Conservation (phyloP, 805 yeast species). For the Wickerhamomyces bisporus region DNA sequence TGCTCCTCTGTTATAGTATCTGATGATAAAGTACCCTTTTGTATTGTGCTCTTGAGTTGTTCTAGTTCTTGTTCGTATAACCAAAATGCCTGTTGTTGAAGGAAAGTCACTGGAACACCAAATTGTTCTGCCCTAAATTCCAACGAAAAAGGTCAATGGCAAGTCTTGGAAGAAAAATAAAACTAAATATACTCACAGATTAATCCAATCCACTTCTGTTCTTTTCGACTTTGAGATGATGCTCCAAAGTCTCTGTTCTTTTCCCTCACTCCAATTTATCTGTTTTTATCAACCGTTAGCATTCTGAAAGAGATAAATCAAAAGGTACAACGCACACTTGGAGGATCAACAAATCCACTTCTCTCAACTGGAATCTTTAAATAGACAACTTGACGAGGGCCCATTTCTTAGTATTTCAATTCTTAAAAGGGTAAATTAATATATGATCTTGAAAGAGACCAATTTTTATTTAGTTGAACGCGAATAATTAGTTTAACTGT, state of each 20-base stretch:
- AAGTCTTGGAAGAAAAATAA: no score
- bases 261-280: conserved; percentile 21
- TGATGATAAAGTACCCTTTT: conserved; percentile 13
- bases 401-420: background rate
- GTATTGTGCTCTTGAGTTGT: conserved; percentile 18
- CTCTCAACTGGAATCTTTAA: conserved; percentile 21
- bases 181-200: conserved; percentile 10
- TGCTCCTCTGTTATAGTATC: conserved; percentile 7
- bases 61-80: conserved; percentile 24
- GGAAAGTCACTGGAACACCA: conserved; percentile 19
- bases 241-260: conserved; percentile 22
- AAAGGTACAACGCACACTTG: conserved; percentile 16
- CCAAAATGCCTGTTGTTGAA: conserved; percentile 26
- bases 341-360: conserved; percentile 22
- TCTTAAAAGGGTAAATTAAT: background rate
- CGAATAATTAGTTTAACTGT: no score
- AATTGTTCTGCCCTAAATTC: conserved; percentile 13
- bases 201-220: conserved; percentile 19
- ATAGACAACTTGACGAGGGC: conserved; percentile 16
- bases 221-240: conserved; percentile 21
- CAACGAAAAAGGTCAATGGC: no score
- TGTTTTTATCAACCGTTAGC: no score
- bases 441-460: background rate
- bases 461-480: no score
- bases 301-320: no score